Evolutionary conservation across 495 filamentous ascomycete species (phyloP), one percentile per base, ranked within the genome.

Genomic region (Penicillium paradoxum): DNA sequence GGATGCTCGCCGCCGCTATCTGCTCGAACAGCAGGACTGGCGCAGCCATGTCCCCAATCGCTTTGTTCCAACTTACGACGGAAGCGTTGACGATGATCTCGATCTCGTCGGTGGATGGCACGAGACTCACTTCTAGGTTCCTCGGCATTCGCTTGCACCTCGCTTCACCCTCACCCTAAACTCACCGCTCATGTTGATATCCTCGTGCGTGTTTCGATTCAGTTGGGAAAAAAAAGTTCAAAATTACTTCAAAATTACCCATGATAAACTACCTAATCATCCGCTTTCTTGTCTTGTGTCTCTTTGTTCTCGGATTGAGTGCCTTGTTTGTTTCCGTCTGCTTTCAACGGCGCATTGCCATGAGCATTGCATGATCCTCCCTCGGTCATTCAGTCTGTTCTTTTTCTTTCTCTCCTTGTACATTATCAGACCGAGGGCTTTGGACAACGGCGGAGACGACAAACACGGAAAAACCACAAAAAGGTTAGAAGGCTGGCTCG

Each of bases 21-120:
- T 64, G 9, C 71, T 70, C 63, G 62, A 73, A 55, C 72, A 78
- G 56, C 77, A 76, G 59, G 83, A 85, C 54, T 90, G 87, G 87
- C 87, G 87, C 57, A 82, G 78, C 57, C 38, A 54, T 36, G 43
- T 56, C 29, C 57, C 65, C 2, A 74, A 76, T 39, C 58, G 39
- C 62, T 56, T 49, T 55, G 54, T 18, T 39, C 34, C 53, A 17
- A 37, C 65, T 17, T 71, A 77, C 18, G 81, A 82, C 61, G 81
- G 78, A 57, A 75, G 76, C 59, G 73, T 84, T 64, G 80, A 87
- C 64, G 83, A 84, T 61, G 89, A 90, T 66, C 70, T 87, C 65
- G 89, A 91, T 78, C 91, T 90, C 79, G 88, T 95, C 80, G 91
- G 89, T 74, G 88, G 84, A 69, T 93, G 88, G 87, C 79, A 87